Conservation (phyloP, 129 eudicot species). For the Centaurea solstitialis region DNA sequence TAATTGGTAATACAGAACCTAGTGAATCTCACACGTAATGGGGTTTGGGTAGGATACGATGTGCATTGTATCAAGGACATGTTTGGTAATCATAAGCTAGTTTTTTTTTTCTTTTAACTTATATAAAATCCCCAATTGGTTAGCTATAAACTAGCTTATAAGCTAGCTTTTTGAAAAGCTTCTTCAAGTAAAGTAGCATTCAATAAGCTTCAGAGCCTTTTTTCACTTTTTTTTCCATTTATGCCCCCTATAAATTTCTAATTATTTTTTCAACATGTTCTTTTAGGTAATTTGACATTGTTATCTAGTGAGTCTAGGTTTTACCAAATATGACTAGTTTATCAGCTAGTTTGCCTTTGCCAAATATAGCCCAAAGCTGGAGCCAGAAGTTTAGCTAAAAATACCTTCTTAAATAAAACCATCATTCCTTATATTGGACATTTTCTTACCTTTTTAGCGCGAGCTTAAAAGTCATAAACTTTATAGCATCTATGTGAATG, state of each 20-base stretch:
- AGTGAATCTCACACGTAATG: too few species aligned
- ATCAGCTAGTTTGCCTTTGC: not conserved
- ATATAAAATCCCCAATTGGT: not conserved
- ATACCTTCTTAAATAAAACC: not conserved
- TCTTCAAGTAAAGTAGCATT: not conserved
- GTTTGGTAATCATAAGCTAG: not conserved
- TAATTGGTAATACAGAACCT: too few species aligned
- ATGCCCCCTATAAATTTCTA: not conserved
- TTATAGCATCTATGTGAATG: slow-evolving; percentile 4
- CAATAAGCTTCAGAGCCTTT: not conserved
- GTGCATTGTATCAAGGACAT: not conserved
- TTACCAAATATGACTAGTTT: not conserved
- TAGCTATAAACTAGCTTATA: not conserved
- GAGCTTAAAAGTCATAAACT: not conserved
- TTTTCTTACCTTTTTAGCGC: not conserved
- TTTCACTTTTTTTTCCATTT: not conserved
- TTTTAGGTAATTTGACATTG: not conserved
- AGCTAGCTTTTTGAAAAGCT: not conserved
- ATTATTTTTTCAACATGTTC: not conserved
- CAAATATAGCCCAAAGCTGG: not conserved
- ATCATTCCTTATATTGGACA: not conserved
- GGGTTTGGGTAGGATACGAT: too few species aligned
- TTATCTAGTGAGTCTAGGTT: not conserved
- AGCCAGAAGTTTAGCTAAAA: not conserved
- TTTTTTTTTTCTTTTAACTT: not conserved